Conservation (phyloP, 2,329 filamentous ascomycete genomes). For the Dendryphion nanum region DNA sequence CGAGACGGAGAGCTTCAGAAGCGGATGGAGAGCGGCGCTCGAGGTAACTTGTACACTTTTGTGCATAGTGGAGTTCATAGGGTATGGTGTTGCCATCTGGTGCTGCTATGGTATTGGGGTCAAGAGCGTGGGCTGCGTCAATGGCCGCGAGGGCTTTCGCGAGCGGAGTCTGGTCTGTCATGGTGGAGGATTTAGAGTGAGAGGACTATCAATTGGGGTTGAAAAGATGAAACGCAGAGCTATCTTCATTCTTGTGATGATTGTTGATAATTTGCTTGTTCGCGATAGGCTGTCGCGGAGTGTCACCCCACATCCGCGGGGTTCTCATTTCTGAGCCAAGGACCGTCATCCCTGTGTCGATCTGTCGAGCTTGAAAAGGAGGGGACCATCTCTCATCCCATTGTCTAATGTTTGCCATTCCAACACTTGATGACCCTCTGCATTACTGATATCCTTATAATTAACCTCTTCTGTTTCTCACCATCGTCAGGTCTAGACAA, state of each 20-base stretch:
- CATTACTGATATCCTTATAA: neutral
- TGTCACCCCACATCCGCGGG: neutral
- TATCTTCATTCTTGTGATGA: no score
- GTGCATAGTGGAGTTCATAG: slow-evolving; percentile 81
- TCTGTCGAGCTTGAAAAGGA: neutral
- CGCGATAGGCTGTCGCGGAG: neutral
- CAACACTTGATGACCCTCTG: neutral
- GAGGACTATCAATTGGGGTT: neutral
- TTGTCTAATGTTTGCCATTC: neutral
- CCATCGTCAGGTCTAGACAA: neutral
- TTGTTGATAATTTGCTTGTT: neutral
- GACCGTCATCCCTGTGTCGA: neutral
- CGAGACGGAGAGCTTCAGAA: slow-evolving; percentile 67
- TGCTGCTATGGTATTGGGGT: slow-evolving; percentile 58
- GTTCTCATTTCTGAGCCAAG: neutral
- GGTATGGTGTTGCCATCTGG: slow-evolving; percentile 51
- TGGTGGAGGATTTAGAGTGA: neutral
- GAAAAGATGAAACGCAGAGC: neutral
- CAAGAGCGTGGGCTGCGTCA: slow-evolving; percentile 68
- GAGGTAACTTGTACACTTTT: slow-evolving; percentile 76
- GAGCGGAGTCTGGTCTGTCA: slow-evolving; percentile 13
- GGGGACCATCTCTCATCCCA: neutral
- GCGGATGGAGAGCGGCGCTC: slow-evolving; percentile 58
- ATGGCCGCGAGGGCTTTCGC: slow-evolving; percentile 62
- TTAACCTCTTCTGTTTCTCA: neutral